Evolutionary conservation across 1,284 basidiomycete genomes (phyloP), one percentile per base, ranked within the genome.

Genomic region (Mycena sp.): DNA sequence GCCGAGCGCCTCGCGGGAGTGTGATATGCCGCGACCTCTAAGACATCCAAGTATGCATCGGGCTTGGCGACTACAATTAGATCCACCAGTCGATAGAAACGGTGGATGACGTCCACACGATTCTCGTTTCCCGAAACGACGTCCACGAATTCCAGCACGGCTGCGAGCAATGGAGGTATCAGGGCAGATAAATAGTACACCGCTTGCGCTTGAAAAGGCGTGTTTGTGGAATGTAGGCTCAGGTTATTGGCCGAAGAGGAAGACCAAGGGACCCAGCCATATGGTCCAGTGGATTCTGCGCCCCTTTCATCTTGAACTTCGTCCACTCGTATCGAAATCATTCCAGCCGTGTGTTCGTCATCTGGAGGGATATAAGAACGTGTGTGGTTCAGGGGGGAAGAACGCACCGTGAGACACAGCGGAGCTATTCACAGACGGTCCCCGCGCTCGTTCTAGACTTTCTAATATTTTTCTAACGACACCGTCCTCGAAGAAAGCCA

Each of bases 21-120:
- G 65, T 91, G 89, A 77, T 92, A 91, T 3, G 92, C 93, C 25
- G 91, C 82, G 46, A 94, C 86, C 73, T 92, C 88, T 9, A 96
- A 84, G 0, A 94, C 72, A 78, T 95, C 93, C 37, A 89, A 82
- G 74, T 91, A 90, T 0, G 87, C 83, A 77, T 95, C 93, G 0
- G 87, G 84, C 77, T 95, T 95, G 46, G 84, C 81, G 16, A 82
- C 82, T 18, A 89, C 80, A n/a, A 95, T 85, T 25, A 87, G 80
- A n/a, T 83, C 80, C 25, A 95, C 77, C 13, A 95, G 80, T 14
- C 85, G 84, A 73, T 88, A 85, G 56, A 93, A 84, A 11, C 86
- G 86, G 74, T 90, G 82, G n/a, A 86, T 78, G 4, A 86, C 73
- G 63, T 83, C 80, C 78, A 64, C 81, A 68, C 76, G 79, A 50